These are phyloP conservation scores for Fusarium domesticum DNA, from an alignment of 2,329 filamentous ascomycete genomes.

Conservation along the genomic window DNA sequence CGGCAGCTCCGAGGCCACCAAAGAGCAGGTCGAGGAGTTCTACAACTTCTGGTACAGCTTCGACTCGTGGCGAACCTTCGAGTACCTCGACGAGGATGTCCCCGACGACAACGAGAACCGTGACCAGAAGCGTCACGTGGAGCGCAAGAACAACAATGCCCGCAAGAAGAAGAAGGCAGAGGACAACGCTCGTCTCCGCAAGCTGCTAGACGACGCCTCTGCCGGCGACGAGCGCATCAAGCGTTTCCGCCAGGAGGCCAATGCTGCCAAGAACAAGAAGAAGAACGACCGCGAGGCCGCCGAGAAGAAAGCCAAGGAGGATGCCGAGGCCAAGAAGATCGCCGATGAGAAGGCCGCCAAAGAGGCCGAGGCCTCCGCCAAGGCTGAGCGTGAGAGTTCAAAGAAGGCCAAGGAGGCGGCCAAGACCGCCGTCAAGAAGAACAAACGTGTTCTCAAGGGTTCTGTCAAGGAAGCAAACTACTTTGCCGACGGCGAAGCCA, in stretches of 20 bases:
- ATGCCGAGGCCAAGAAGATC: constrained; percentile 77
- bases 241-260: constrained; percentile 89
- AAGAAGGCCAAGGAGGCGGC: constrained; percentile 99
- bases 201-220: constrained; percentile 83
- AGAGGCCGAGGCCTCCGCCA: constrained; percentile 83
- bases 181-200: constrained; percentile 86
- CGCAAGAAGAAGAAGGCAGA: constrained; percentile 99
- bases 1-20: constrained; percentile 77
- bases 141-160: constrained; percentile 96
- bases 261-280: constrained; percentile 96
- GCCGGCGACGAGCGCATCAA: constrained; percentile 93
- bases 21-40: constrained; percentile 89
- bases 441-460: constrained; percentile 93
- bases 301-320: constrained; percentile 81
- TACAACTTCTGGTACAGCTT: constrained; percentile 99
- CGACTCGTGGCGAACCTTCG: constrained; percentile 95
- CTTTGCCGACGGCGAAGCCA: constrained; percentile 73
- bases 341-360: constrained; percentile 76
- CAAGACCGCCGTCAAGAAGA: constrained; percentile 99
- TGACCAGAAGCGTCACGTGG: constrained; percentile 96
- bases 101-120: constrained; percentile 98
- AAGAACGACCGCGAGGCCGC: constrained; percentile 85
- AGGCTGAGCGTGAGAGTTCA: constrained; percentile 73
- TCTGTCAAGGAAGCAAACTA: constrained; percentile 98
- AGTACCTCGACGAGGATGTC: constrained; percentile 98